phyloP scores from a whole-genome alignment of 192 early-diverging fungal species.

The Gigaspora rosea region DNA sequence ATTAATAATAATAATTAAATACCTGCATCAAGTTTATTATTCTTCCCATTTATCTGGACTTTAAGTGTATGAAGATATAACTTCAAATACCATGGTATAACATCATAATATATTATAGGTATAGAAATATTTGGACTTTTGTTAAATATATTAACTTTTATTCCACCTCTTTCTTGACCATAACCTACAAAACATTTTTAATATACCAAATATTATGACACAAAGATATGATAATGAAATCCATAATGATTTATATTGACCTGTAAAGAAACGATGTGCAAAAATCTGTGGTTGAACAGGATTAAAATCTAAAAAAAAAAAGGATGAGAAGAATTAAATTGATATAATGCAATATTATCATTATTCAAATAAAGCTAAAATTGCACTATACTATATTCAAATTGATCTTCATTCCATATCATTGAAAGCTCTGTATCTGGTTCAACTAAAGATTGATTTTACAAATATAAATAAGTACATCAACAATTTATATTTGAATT shows the following conservation, averaged over 20 bases:
- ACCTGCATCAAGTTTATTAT: slow-evolving; percentile 19
- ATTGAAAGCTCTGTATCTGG: slow-evolving; percentile 47
- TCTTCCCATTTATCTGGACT: slow-evolving; percentile 45
- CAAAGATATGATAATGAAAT: neutral
- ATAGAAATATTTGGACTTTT: slow-evolving; percentile 44
- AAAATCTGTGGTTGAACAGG: slow-evolving; percentile 47
- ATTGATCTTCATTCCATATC: slow-evolving; percentile 48
- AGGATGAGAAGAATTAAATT: neutral
- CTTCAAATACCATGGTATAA: slow-evolving; percentile 91
- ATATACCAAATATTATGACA: slow-evolving; percentile 13
- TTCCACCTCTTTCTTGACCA: slow-evolving; percentile 84
- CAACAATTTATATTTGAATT: neutral
- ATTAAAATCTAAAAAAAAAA: slow-evolving; percentile 27
- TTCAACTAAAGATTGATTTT: neutral
- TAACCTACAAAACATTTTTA: slow-evolving; percentile 49
- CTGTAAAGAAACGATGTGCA: slow-evolving; percentile 67
- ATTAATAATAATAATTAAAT: neutral
- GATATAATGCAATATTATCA: neutral
- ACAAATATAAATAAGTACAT: neutral
- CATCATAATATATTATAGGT: slow-evolving; percentile 68
- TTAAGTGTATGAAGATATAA: slow-evolving; percentile 88
- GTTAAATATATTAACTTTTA: slow-evolving; percentile 77
- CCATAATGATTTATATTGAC: slow-evolving; percentile 19
- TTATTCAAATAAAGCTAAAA: neutral
- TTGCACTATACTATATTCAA: slow-evolving; percentile 48